Evolutionary conservation across 805 yeast species (phyloP), one percentile per base, ranked within the genome.

Genomic region (Candida odintsovae): DNA sequence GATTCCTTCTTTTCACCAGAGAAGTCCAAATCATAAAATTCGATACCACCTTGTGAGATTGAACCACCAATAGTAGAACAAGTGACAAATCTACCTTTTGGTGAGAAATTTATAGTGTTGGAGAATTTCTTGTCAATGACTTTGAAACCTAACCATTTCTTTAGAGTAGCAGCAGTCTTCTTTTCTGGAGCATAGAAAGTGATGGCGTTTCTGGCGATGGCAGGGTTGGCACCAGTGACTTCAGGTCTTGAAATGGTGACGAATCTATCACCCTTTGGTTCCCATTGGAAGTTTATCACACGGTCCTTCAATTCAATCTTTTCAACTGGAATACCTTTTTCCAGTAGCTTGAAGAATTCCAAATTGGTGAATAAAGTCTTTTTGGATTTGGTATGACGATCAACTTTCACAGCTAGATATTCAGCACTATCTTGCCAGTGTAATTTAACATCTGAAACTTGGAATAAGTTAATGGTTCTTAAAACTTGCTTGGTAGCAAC

Each of bases 381-480:
- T 67, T 85, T 87, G 42, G 97, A 85, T 70, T 94, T 94, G 47
- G 97, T 88, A 70, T 90, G 96, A 71, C 98, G 88, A 68, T 90
- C 97, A 57, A 94, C 97, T 72, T 87, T 89, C 63, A 90, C 95
- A 72, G 97, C 88, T 64, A 94, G 71, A 65, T 73, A 84, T 58
- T 81, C 83, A 53, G 88, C 89, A 56, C 86, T 82, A 54, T 80
- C 83, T 71, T 94, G 98, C 99, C 99, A 94, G 75, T 83, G 89
- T 71, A 94, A 70, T 61, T 83, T 78, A 70, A 94, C 89, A 63
- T 86, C 92, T 47, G 89, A 78, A 43, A 94, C 99, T 71, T 94
- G 97, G 76, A 94, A 90, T 69, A 94, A 75, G 69, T 92, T 90
- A 57, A 92, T 83, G 49, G 96, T 86, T 77, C 97, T 86, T 51